Percentiles rank a stretch among this genome's conserved stretches.
Evolutionary conservation across 2,329 filamentous ascomycete species (phyloP).

Genomic region (Davidsoniella virescens): DNA sequence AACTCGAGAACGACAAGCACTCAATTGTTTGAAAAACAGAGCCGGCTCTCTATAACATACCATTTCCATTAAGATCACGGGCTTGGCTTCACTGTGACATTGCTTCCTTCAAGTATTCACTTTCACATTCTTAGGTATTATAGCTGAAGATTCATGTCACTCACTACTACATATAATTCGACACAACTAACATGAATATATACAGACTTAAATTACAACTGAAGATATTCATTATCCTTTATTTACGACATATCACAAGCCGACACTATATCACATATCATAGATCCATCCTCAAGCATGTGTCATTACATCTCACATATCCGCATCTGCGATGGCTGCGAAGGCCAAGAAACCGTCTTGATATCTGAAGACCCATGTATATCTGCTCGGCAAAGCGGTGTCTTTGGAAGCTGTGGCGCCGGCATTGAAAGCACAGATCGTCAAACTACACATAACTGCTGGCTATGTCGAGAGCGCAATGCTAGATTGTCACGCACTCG

Average conservation of each 20-base stretch:
- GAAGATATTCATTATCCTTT: neutral
- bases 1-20: no score
- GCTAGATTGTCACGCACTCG: slow-evolving; percentile 7
- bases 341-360: slow-evolving; percentile 21
- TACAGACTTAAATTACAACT: neutral
- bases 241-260: neutral
- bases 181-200: no score
- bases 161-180: no score
- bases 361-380: slow-evolving; percentile 23
- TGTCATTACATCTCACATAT: slow-evolving; percentile 24
- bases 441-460: slow-evolving; percentile 21
- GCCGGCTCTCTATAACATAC: neutral
- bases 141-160: no score
- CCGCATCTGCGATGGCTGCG: slow-evolving; percentile 21
- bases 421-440: slow-evolving; percentile 19
- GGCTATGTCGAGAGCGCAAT: slow-evolving; percentile 18
- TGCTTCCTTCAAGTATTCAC: no score
- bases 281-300: slow-evolving; percentile 18
- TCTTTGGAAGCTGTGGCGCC: slow-evolving; percentile 24
- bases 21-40: no score
- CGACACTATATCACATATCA: neutral
- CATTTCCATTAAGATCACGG: neutral
- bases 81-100: slow-evolving; percentile 19
- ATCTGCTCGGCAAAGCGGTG: slow-evolving; percentile 18
- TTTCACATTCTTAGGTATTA: no score